These are phyloP conservation scores for Cyberlindnera americana DNA, from an alignment of 805 yeast genomes.

Conservation along the genomic window DNA sequence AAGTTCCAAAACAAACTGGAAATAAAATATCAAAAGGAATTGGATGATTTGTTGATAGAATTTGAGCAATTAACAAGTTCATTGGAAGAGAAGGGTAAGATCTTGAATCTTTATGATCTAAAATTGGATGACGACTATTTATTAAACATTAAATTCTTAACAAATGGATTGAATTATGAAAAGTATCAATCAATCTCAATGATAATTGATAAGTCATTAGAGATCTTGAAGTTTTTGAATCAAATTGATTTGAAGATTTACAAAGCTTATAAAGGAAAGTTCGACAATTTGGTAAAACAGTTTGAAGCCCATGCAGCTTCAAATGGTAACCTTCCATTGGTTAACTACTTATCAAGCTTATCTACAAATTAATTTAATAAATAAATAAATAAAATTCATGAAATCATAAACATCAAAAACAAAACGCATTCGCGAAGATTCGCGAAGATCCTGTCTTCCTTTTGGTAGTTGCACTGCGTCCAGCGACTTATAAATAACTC, in stretches of 20 bases:
- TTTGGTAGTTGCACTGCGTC: too few species aligned
- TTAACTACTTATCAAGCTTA: slow-evolving; percentile 6
- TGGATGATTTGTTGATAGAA: neutral
- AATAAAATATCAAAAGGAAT: slow-evolving; percentile 1
- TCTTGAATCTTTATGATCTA: slow-evolving; percentile 14
- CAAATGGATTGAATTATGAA: slow-evolving; percentile 17
- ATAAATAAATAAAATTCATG: neutral
- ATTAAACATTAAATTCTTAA: slow-evolving; percentile 15
- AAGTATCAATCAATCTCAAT: slow-evolving; percentile 15
- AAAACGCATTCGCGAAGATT: neutral
- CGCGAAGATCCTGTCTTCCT: too few species aligned
- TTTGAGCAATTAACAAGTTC: slow-evolving; percentile 1
- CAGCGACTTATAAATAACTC: slow-evolving; percentile 5
- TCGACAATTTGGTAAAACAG: neutral
- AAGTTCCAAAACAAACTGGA: slow-evolving; percentile 5
- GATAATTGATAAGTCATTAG: neutral
- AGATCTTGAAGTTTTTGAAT: slow-evolving; percentile 4
- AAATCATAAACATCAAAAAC: neutral
- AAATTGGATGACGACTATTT: slow-evolving; percentile 14
- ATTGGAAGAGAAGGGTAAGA: slow-evolving; percentile 8
- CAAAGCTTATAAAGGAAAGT: neutral
- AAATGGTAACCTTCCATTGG: slow-evolving; percentile 10
- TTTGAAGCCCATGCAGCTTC: slow-evolving; percentile 12
- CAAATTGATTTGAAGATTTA: neutral
- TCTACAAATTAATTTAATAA: too few species aligned